Base-by-base conservation (phyloP, 164 flowering plant genomes). In the Platanus orientalis region DNA sequence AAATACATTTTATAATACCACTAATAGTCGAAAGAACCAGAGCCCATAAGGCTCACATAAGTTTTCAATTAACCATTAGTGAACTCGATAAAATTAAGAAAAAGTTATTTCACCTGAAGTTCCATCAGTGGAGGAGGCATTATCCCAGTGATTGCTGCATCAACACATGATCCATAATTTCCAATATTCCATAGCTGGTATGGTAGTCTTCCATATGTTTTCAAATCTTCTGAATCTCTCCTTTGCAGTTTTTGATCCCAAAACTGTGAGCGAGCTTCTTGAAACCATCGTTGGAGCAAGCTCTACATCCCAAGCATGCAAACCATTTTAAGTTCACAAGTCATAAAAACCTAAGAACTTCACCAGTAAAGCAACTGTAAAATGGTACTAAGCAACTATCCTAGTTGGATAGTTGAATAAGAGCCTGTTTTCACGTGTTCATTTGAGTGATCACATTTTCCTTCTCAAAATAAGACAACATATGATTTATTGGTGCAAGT, bases 91-190 rank as follows among this genome's bases (percentile, higher is more conserved):
- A 52, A 1, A 20, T 16, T 9, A 30, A 42, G 5, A 34, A 40
- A 34, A 36, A 21, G 25, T 29, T 40, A 11, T 54, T 50, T 70
- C 71, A 94, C 97, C 99, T 90, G 88, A 54, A 83, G 62, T 75
- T 95, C 97, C 91, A 95, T 67, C 27, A 95, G 71, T 6, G 98
- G 97, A 61, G 99, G 99, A 51, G 98, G 97, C 92, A 95, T 89
- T 54, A 85, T 66, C 49, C 99, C 98, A 45, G 94, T 84, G 17
- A 92, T 83, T 58, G 97, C 94, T 57, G 97, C 97, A 87, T 92
- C 99, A 68, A 72, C 80, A 73, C 90, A 87, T 45, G 79, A 40
- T 24, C 97, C 99, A 70, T 81, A 88, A 73, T 92, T 95, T 81
- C 72, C 77, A 60, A 92, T 82, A 75, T 79, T 85, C 98, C 99